phyloP scores from a whole-genome alignment of 2,329 filamentous ascomycete species.

The Colletotrichum karsti region DNA sequence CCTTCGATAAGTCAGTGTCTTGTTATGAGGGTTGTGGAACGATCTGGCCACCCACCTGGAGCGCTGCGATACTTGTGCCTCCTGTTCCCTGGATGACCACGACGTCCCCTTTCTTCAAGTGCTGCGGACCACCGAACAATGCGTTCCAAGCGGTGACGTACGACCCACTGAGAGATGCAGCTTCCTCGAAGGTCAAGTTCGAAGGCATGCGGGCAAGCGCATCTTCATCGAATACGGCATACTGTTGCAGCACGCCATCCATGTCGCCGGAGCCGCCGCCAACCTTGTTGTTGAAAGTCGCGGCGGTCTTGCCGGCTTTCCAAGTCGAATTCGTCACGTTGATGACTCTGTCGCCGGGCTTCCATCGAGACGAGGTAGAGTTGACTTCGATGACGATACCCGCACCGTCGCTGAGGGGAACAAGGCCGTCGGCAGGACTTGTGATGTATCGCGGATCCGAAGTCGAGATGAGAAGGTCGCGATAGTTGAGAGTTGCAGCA shows the following conservation, averaged over 20 bases:
- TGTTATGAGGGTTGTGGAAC: too few relatives aligned
- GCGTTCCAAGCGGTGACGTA: constrained; percentile 30
- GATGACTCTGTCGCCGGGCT: neutral
- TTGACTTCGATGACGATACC: neutral
- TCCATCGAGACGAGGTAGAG: neutral
- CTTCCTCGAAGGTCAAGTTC: neutral
- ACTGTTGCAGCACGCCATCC: neutral
- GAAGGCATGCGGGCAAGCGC: neutral
- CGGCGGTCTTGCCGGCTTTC: neutral
- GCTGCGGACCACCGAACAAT: constrained; percentile 30
- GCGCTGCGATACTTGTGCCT: constrained; percentile 48
- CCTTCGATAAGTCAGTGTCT: neutral
- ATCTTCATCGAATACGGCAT: neutral
- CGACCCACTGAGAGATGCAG: neutral
- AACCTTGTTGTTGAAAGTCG: neutral
- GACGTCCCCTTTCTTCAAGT: constrained; percentile 45
- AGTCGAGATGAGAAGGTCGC: neutral
- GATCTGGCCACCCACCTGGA: constrained; percentile 46
- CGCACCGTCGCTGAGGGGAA: neutral
- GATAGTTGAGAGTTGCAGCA: neutral
- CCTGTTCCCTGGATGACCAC: constrained; percentile 52
- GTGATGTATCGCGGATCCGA: neutral
- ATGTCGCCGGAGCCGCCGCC: neutral
- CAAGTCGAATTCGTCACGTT: neutral
- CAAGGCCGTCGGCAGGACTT: neutral